Conservation (phyloP, 2,329 filamentous ascomycete species). For the Nigrospora oryzae region DNA sequence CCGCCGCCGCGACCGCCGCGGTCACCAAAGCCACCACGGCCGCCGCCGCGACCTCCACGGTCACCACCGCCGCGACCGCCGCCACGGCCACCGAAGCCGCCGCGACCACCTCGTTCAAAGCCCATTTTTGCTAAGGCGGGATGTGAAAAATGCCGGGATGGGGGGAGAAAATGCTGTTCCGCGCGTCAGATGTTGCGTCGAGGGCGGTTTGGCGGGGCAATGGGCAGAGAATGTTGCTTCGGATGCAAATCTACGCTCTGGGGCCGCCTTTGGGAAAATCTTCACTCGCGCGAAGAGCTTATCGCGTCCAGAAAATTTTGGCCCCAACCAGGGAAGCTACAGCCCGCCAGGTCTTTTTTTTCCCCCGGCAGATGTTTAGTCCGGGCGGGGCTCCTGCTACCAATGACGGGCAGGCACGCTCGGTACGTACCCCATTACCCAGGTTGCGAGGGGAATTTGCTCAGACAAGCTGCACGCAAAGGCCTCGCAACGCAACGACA, state of each 20-base stretch:
- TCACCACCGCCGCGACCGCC: constrained; percentile 18
- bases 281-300: constrained; percentile 1
- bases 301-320: constrained; percentile 1
- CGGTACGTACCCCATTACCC: too few relatives aligned
- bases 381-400: background rate
- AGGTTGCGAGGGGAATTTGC: too few relatives aligned
- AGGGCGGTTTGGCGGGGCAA: constrained; percentile 4
- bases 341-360: background rate
- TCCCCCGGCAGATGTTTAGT: background rate
- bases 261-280: background rate
- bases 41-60: constrained; percentile 28
- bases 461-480: too few relatives aligned
- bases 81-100: constrained; percentile 23
- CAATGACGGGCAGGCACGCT: too few relatives aligned
- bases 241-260: background rate
- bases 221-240: constrained; percentile 1
- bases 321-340: background rate
- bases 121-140: constrained; percentile 22
- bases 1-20: constrained; percentile 19
- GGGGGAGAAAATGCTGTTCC: background rate
- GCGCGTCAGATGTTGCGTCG: background rate
- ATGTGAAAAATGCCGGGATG: background rate
- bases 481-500: too few relatives aligned
- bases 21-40: constrained; percentile 23
- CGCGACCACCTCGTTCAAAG: constrained; percentile 29